Base-by-base conservation (phyloP, 116 monocot genomes). In the Posidonia oceanica region DNA sequence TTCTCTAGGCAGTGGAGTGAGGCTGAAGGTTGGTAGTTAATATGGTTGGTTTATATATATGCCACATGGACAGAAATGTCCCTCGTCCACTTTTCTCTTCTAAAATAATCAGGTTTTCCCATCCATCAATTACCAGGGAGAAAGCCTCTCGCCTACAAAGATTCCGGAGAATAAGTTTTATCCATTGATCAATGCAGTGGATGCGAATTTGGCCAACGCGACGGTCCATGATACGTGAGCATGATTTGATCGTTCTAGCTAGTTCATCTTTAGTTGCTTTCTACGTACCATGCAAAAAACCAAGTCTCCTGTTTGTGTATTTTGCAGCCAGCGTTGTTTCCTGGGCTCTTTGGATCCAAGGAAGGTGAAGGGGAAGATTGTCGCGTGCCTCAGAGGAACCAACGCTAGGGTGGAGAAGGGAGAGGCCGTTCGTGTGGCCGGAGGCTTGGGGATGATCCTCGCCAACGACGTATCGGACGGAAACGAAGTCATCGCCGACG, bases 351-450 rank as follows among this genome's bases (percentile, higher is more conserved):
- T 88, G 21, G 74, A 82, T 38, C 75, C 68, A 2, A 51, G 37
- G 17, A 84, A 84, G 65, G 88, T 69, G 76, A 82, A 71, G 62
- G 84, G 88, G 13, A 88, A 78, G 69, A 78, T 88, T 4, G 78
- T 88, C 6, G 69, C 75, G 0, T 88, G 88, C 61, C 65, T 60
- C 1, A 17, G 80, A 3, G 88, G 84, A n/a, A 3, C 7, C 18
- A 69, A 68, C 54, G 61, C 36, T 0, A 80, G 75, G 42, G 68
- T 80, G 37, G 80, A 75, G 53, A 88, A 82, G 44, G 88, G 82
- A 3, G 55, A 55, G 39, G 70, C 39, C 4, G 85, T 88, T 12
- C 59, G 14, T 5, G 12, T 36, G 3, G 85, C 85, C 18, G 85
- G 85, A 11, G 85, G 85, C 18, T 61, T 59, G 1, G 85, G 82